Base-by-base conservation (phyloP, 306 rosid genomes). In the Rosa persica region DNA sequence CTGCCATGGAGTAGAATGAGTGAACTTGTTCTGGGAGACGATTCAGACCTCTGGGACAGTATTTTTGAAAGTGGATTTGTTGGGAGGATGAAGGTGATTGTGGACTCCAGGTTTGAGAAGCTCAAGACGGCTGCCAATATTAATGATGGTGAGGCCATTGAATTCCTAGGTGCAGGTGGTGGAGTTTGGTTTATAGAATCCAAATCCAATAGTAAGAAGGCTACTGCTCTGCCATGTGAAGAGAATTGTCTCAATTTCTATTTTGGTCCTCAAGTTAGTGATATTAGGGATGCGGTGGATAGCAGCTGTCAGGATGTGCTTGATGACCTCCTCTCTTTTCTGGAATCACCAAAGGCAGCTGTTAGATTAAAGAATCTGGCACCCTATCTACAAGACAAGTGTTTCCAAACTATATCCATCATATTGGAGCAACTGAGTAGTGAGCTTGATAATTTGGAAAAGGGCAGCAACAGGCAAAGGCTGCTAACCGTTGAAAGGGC, bases 1-100 rank as follows among this genome's bases (percentile, higher is more conserved):
- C 82, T 93, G 82, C 99, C 99, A 1, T 95, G 99, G 99, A 95
- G 93, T 82, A 84, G 98, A 84, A 91, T 90, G 81, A 88, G 94
- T 46, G 99, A 95, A 68, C 99, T 95, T 17, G 96, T 95, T 78
- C 81, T 95, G 79, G 97, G 90, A 86, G 99, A 95, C 34, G 94
- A 91, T 74, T 93, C 90, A 0, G 94, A 95, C 85, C 93, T 95
- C 8, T 95, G 98, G 98, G 99, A 95, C 81, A 95, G 90, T 76
- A 91, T 95, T 61, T 93, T 95, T 42, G 99, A 95, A 81, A 85
- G 86, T 22, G 90, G 93, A 58, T 95, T 91, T 81, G 84, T 89
- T 27, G 77, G 86, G 57, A 89, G 99, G 90, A 95, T 95, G 98
- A 82, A 88, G 87, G 81, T 76, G 81, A 89, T 95, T 76, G 83